Evolutionary conservation across 306 rosid genomes (phyloP).

Genomic region (Pachyrhizus erosus): DNA sequence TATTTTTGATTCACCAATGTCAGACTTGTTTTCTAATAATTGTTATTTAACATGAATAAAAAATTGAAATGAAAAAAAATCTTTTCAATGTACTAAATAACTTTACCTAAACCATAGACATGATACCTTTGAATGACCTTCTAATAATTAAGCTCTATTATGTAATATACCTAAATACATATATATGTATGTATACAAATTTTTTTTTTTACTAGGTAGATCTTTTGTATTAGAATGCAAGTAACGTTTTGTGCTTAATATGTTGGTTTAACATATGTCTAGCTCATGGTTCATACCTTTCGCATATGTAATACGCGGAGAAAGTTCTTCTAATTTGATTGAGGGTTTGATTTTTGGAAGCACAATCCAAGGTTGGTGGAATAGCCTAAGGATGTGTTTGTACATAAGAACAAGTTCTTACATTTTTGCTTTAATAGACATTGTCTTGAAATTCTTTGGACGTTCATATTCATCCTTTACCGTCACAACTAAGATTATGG

Average conservation of each 20-base stretch:
- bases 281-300: conserved; percentile 77
- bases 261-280: conserved; percentile 48
- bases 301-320: conserved; percentile 55
- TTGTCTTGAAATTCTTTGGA: conserved; percentile 41
- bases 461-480: conserved; percentile 46
- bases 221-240: not conserved
- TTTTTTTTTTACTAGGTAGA: no score
- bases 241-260: not conserved
- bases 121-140: no score
- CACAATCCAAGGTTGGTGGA: conserved; percentile 72
- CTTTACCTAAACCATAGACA: no score
- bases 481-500: conserved; percentile 59
- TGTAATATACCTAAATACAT: no score
- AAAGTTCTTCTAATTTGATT: conserved; percentile 46
- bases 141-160: no score
- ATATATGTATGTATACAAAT: no score
- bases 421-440: conserved; percentile 27
- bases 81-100: no score
- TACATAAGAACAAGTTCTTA: conserved; percentile 71
- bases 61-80: no score
- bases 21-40: no score
- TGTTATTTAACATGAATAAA: no score
- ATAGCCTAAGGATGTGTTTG: conserved; percentile 68
- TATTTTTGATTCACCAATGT: no score
- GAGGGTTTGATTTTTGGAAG: conserved; percentile 63